phyloP scores from a whole-genome alignment of 108 stramenopile species.

The Discostella pseudostelligera region DNA sequence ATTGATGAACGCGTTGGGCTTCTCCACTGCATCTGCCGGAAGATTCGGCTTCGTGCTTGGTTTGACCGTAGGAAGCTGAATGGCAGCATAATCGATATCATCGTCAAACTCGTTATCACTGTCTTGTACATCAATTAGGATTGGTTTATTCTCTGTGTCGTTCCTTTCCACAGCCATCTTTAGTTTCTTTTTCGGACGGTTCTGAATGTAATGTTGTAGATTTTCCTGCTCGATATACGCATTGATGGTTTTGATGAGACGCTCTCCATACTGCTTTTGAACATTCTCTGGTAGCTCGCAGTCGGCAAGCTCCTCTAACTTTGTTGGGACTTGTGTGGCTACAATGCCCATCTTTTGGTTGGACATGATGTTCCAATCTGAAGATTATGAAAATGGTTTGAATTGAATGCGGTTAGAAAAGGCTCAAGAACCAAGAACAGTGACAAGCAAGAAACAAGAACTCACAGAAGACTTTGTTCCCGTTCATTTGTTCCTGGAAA shows the following conservation, averaged over 20 bases:
- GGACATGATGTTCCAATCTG: slow-evolving; percentile 86
- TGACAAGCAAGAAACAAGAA: slow-evolving; percentile 6
- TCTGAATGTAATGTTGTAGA: slow-evolving; percentile 47
- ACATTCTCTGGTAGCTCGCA: slow-evolving; percentile 73
- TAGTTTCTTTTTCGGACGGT: slow-evolving; percentile 34
- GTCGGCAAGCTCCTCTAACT: slow-evolving; percentile 67
- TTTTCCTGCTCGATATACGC: slow-evolving; percentile 61
- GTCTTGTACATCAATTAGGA: slow-evolving; percentile 33
- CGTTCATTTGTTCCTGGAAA: slow-evolving; percentile 66
- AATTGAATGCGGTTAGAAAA: not conserved
- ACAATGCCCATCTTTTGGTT: slow-evolving; percentile 61
- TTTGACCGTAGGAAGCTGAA: slow-evolving; percentile 11
- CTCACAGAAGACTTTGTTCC: slow-evolving; percentile 78
- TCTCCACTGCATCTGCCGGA: no score
- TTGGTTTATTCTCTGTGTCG: slow-evolving; percentile 3
- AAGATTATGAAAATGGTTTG: not conserved
- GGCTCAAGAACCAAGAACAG: not conserved
- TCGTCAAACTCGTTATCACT: slow-evolving; percentile 42
- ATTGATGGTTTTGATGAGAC: slow-evolving; percentile 64
- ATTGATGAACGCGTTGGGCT: no score
- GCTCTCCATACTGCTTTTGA: slow-evolving; percentile 77
- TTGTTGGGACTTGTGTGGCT: slow-evolving; percentile 63
- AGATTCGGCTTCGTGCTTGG: not conserved
- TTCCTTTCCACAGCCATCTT: slow-evolving; percentile 17
- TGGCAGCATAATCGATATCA: slow-evolving; percentile 35